phyloP scores from a whole-genome alignment of 75 land plant species.

The Pinus tabuliformis region DNA sequence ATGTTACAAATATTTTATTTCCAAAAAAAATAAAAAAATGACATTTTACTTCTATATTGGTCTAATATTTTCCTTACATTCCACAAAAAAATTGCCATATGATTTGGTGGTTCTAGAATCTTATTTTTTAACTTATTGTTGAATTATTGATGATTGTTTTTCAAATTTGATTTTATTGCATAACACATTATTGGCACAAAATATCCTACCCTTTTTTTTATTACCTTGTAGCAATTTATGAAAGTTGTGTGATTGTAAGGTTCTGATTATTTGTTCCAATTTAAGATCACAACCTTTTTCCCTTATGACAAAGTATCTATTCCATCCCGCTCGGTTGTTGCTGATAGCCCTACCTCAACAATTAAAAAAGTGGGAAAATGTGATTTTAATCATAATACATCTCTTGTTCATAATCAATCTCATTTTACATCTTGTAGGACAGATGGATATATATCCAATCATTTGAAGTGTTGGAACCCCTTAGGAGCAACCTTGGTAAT shows the following conservation, averaged over 20 bases:
- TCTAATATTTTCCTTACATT: neutral
- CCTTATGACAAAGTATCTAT: neutral
- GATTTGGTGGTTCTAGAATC: too few species aligned
- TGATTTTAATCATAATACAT: neutral
- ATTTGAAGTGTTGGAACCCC: slow-evolving; percentile 4
- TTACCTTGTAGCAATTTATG: neutral
- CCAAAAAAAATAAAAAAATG: neutral
- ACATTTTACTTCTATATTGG: neutral
- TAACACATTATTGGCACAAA: neutral
- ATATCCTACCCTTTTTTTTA: neutral
- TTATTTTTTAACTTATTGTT: neutral
- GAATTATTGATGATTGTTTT: neutral
- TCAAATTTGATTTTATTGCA: neutral
- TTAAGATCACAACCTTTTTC: neutral
- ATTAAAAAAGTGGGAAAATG: neutral
- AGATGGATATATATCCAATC: slow-evolving; percentile 1
- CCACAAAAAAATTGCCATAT: too few species aligned
- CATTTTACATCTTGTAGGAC: neutral
- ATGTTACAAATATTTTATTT: neutral
- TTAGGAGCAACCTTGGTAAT: neutral
- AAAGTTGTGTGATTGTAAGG: neutral
- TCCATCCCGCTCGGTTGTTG: neutral
- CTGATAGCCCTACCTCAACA: neutral
- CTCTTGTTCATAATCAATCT: neutral
- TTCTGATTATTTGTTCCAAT: neutral